A percentile compares a stretch with the other conserved stretches of the same genome.
Evolutionary conservation across 371 early-diverging fungal genomes (phyloP).

Genomic region (Mucor indicus): DNA sequence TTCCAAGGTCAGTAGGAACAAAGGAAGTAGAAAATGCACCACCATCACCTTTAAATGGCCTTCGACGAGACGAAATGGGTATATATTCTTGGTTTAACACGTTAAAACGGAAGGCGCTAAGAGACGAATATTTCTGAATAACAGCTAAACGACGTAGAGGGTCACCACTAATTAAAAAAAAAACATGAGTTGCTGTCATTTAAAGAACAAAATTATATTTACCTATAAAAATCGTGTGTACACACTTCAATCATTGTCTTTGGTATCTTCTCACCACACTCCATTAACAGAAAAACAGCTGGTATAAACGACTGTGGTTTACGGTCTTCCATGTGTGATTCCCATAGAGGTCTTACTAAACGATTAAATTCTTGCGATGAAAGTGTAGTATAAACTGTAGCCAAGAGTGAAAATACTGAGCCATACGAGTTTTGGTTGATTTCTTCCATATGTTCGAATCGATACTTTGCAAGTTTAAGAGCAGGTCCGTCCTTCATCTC

Average conservation of each 20-base stretch:
- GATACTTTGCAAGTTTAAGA: conserved; percentile 27
- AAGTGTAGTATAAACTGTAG: conserved; percentile 54
- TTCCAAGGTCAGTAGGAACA: conserved; percentile 61
- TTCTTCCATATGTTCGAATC: conserved; percentile 39
- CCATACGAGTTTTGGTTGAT: conserved; percentile 54
- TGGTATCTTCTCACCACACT: conserved; percentile 61
- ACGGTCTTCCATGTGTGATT: conserved; percentile 47
- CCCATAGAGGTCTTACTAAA: conserved; percentile 54
- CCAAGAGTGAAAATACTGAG: conserved; percentile 53
- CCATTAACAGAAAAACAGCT: conserved; percentile 59
- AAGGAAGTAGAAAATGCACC: conserved; percentile 55
- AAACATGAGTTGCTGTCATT: background rate
- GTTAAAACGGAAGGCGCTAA: conserved; percentile 57
- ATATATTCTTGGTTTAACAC: conserved; percentile 54
- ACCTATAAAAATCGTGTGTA: conserved; percentile 49
- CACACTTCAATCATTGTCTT: conserved; percentile 40
- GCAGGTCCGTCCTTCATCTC: background rate
- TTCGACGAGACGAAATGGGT: conserved; percentile 41
- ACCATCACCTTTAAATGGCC: conserved; percentile 58
- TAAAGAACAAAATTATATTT: background rate
- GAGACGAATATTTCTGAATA: conserved; percentile 38
- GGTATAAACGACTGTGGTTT: conserved; percentile 45
- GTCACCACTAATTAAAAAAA: conserved; percentile 35
- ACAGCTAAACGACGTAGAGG: conserved; percentile 42
- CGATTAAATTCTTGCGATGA: conserved; percentile 40